Base-by-base conservation (phyloP, 2,329 filamentous ascomycete genomes). In the Venturia aucupariae region DNA sequence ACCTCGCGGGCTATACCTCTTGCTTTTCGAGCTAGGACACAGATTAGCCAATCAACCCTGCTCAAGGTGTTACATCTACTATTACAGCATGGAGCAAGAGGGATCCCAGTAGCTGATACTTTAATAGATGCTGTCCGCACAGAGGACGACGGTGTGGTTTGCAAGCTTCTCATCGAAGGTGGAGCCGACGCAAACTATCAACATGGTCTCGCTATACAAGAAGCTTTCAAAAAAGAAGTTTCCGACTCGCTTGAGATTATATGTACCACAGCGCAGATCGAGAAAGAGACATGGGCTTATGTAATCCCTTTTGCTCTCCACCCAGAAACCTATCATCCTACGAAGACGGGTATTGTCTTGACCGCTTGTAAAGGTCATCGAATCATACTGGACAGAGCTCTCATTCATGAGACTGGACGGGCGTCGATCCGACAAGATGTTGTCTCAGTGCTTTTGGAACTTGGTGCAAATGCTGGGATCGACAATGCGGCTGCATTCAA, bases 381-480 rank as follows among this genome's bases (percentile, higher is more conserved):
- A 15, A 44, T 17, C 22, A 51, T 64, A 27, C 35, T 64, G 13
- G 51, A 59, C 48, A 64, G 15, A 24, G 62, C 46, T 19, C 51
- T 64, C 8, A n/a, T 64, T 6, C 42, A 64, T 30, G 62, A 64
- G 62, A 51, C 35, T 30, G 61, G 38, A 38, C 35, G 32, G n/a
- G n/a, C 60, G 24, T 32, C 24, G 19, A 59, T 59, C 24, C 35
- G 51, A 11, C 35, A 24, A n/a, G 46, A 59, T 19, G 54, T 64
- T 42, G 30, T 59, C 24, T 24, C n/a, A 11, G 17, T 64, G 19
- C 38, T 64, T 7, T 51, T 64, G 19, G 38, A 57, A 59, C 27
- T 55, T 39, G 48, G 48, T 11, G 62, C 62, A 8, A 38, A 8
- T 30, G 62, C 51, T 13, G 35, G 54, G 5, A 38, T 35, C 41